These are phyloP conservation scores for Pseudogymnoascus verrucosus DNA, from an alignment of 2,329 filamentous ascomycete genomes.

Conservation along the genomic window DNA sequence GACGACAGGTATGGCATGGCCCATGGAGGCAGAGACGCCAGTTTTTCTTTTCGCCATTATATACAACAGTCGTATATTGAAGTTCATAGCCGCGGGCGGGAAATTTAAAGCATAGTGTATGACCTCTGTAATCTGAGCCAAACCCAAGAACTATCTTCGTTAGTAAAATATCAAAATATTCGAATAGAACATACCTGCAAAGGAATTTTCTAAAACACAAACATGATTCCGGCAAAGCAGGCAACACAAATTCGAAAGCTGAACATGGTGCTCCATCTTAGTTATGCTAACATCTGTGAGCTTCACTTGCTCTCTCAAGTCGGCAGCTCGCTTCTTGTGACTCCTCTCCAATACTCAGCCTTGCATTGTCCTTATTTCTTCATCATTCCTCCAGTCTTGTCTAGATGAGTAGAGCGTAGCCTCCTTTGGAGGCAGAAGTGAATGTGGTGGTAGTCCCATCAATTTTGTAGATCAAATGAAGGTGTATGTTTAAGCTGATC, in stretches of 20 bases:
- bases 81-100: not conserved
- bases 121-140: constrained; percentile 4
- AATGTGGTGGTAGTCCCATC: not conserved
- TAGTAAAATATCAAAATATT: not conserved
- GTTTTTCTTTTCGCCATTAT: not conserved
- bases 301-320: not conserved
- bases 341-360: not conserved
- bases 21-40: constrained; percentile 7
- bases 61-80: not conserved
- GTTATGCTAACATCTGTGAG: not conserved
- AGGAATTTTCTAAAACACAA: not conserved
- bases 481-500: not conserved
- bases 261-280: not conserved
- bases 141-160: constrained; percentile 2
- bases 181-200: not conserved
- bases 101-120: constrained; percentile 6
- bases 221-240: constrained; percentile 8
- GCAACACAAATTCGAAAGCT: constrained; percentile 4
- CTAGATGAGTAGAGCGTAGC: not conserved
- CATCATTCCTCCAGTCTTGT: not conserved
- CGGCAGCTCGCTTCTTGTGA: not conserved
- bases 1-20: not conserved
- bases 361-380: not conserved
- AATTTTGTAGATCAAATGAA: too few species aligned
- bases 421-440: not conserved